Evolutionary conservation across 75 land plant genomes (phyloP).

Genomic region (Pinus taeda): DNA sequence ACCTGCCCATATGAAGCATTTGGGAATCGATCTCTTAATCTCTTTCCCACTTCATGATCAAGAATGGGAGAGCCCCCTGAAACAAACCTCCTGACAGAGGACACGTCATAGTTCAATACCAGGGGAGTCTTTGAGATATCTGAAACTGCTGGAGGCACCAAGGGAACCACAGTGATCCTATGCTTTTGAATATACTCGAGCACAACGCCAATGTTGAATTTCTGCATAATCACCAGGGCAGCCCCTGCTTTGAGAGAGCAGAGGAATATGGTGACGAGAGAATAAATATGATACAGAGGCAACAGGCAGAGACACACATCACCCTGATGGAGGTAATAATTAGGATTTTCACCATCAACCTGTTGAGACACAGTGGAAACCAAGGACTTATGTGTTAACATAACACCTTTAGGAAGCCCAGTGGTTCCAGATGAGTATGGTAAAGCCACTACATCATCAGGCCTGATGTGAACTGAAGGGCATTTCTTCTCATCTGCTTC

Average conservation of each 20-base stretch:
- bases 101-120: slow-evolving; percentile 51
- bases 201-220: slow-evolving; percentile 51
- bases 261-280: slow-evolving; percentile 52
- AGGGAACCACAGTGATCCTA: slow-evolving; percentile 56
- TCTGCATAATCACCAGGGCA: slow-evolving; percentile 55
- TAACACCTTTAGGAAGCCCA: slow-evolving; percentile 20
- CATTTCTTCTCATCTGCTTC: slow-evolving; percentile 3
- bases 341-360: slow-evolving; percentile 70
- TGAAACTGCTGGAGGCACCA: slow-evolving; percentile 77
- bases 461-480: neutral
- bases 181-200: slow-evolving; percentile 53
- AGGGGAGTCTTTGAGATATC: slow-evolving; percentile 51
- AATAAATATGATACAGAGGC: slow-evolving; percentile 79
- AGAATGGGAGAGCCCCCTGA: slow-evolving; percentile 69
- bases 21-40: slow-evolving; percentile 49
- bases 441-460: slow-evolving; percentile 17
- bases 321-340: slow-evolving; percentile 31
- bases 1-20: slow-evolving; percentile 76
- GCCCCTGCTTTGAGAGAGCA: slow-evolving; percentile 64
- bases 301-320: slow-evolving; percentile 74
- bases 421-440: slow-evolving; percentile 21
- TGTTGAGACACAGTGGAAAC: slow-evolving; percentile 11
- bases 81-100: slow-evolving; percentile 50
- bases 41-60: slow-evolving; percentile 67
- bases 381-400: slow-evolving; percentile 16